phyloP scores from a whole-genome alignment of 306 rosid species.

The Cicer cuneatum region DNA sequence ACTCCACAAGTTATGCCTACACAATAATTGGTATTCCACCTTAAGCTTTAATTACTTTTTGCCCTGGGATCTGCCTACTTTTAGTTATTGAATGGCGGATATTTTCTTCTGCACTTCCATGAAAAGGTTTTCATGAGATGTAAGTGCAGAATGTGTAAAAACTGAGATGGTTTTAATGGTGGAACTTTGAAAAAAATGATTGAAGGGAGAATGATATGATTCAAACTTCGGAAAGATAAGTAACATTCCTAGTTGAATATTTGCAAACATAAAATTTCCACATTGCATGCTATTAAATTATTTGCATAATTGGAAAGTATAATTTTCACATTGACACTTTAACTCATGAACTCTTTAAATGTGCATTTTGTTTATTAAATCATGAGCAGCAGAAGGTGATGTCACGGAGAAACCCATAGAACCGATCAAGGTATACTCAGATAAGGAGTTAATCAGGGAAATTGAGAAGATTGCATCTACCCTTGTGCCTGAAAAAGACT shows the following conservation, averaged over 20 bases:
- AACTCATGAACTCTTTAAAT: conserved; percentile 32
- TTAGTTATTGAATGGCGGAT: conserved; percentile 21
- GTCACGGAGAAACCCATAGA: conserved; percentile 74
- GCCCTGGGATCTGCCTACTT: conserved; percentile 5
- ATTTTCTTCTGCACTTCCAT: conserved; percentile 23
- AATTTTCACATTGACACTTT: conserved; percentile 11
- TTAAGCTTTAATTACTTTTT: conserved; percentile 8
- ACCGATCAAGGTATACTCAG: conserved; percentile 92
- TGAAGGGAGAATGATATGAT: conserved; percentile 32
- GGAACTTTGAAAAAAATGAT: conserved; percentile 28
- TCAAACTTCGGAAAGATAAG: conserved; percentile 4
- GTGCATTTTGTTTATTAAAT: conserved; percentile 37
- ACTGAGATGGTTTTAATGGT: conserved; percentile 31
- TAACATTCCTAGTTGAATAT: conserved; percentile 10
- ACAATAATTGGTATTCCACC: conserved; percentile 32
- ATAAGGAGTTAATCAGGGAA: conserved; percentile 92
- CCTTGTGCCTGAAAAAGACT: conserved; percentile 97
- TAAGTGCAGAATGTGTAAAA: conserved; percentile 19
- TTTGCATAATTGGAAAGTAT: conserved; percentile 3
- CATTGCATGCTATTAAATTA: conserved; percentile 25
- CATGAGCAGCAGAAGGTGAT: conserved; percentile 81
- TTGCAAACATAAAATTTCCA: background rate
- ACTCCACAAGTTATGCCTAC: conserved; percentile 32
- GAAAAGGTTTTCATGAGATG: conserved; percentile 7
- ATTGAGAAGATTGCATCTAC: conserved; percentile 90